Evolutionary conservation across 441 rosid genomes (phyloP).

Genomic region (Arabidopsis lyrata): DNA sequence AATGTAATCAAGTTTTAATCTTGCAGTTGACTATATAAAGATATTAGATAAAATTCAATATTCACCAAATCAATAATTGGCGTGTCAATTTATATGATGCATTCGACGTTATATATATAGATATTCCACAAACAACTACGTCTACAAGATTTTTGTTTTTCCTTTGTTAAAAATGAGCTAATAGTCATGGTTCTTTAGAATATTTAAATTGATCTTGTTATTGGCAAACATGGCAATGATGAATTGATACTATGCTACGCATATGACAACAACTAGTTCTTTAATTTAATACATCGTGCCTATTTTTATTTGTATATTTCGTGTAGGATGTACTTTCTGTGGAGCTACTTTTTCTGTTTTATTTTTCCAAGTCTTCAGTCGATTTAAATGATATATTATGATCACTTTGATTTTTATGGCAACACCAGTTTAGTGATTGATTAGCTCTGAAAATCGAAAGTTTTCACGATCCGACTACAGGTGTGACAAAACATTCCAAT

Average conservation of each 20-base stretch:
- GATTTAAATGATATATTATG: not conserved
- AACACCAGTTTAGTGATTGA: not conserved
- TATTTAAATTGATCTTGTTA: not conserved
- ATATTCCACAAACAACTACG: not conserved
- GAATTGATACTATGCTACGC: not conserved
- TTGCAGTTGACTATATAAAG: constrained; percentile 1
- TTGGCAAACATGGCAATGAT: not conserved
- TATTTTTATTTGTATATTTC: not conserved
- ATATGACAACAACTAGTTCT: not conserved
- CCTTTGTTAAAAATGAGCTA: not conserved
- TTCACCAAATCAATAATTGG: constrained; percentile 8
- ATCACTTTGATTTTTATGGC: not conserved
- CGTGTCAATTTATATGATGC: not conserved
- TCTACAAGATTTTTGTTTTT: not conserved
- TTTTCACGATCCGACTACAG: not conserved
- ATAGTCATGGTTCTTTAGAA: not conserved
- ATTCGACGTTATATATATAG: not conserved
- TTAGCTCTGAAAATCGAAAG: not conserved
- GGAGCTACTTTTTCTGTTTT: not conserved
- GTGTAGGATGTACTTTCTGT: not conserved
- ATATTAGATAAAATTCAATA: not conserved
- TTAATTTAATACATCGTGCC: not conserved
- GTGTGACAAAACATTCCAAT: not conserved
- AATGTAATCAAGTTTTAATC: not conserved
- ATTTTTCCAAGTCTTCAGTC: not conserved